Evolutionary conservation across 2,329 filamentous ascomycete species (phyloP), one percentile per base, ranked within the genome.

Genomic region (Penicillium occitanis): DNA sequence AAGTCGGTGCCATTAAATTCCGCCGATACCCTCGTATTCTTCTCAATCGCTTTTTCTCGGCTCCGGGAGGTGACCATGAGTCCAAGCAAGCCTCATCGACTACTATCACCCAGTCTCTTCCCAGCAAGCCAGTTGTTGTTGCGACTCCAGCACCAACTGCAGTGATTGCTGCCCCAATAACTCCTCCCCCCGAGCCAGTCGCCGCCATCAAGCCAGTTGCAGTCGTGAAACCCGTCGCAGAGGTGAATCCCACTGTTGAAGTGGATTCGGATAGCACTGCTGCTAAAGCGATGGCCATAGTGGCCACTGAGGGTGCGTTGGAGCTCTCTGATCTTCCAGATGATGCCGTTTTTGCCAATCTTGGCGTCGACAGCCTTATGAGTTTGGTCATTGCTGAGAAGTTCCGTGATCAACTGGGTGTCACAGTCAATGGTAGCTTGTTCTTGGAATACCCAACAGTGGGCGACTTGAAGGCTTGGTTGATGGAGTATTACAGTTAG

Each of bases 21-120:
- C 68, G 60, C 62, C 63, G 63, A 0, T 65, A 69, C 19, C 69
- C 70, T 22, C 69, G 69, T 17, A 57, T 58, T 30, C 63, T 69
- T 11, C 65, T 70, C 22, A 65, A 60, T 25, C 48, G 73, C 0
- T 81, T 82, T 72, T 81, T 82, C 71, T 78, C 76, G 3, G 66
- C 75, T 1, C 71, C 74, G 1, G 76, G 37, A 6, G 37, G 37
- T 13, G 42, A 19, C 42, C 14, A 44, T 44, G 42, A 44, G 14
- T 19, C 42, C 7, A 44, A 44, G 42, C 14, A 44, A 44, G 14
- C 6, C 17, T 44, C 42, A 44, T 44, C 42, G 42, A 44, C 17
- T 19, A 44, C 42, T n/a, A 8, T 19, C 17, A 44, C 17, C 13
- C 14, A 44, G 19, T 44, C 42, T 44, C 17, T 19, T 19, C 42